A percentile compares a stretch with the other conserved stretches of the same genome.
Conservation (phyloP, 2,329 filamentous ascomycete genomes). For the Coniochaeta sp. region DNA sequence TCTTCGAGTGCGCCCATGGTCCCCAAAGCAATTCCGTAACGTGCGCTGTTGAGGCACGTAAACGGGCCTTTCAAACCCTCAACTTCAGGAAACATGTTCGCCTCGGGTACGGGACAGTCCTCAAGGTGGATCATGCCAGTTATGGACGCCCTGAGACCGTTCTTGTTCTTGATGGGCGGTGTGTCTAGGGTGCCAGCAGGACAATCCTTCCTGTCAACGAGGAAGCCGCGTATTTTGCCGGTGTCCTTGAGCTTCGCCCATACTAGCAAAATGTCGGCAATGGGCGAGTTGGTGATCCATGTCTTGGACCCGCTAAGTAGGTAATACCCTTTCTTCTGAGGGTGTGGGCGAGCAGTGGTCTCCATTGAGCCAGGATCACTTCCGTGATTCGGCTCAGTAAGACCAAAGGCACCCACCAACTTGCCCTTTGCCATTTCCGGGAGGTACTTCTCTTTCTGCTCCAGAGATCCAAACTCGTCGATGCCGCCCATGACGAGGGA, state of each 20-base stretch:
- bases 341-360: slow-evolving; percentile 68
- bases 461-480: slow-evolving; percentile 69
- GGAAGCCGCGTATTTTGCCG: slow-evolving; percentile 88
- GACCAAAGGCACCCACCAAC: slow-evolving; percentile 70
- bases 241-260: slow-evolving; percentile 92
- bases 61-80: slow-evolving; percentile 87
- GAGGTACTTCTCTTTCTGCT: slow-evolving; percentile 74
- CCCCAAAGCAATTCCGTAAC: slow-evolving; percentile 90
- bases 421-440: slow-evolving; percentile 71
- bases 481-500: slow-evolving; percentile 83
- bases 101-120: slow-evolving; percentile 76
- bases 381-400: slow-evolving; percentile 85
- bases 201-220: slow-evolving; percentile 78
- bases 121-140: slow-evolving; percentile 98
- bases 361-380: slow-evolving; percentile 84
- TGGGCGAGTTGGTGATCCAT: slow-evolving; percentile 88
- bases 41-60: slow-evolving; percentile 85
- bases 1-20: slow-evolving; percentile 93
- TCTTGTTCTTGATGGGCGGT: slow-evolving; percentile 90
- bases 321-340: slow-evolving; percentile 69
- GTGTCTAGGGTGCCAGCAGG: slow-evolving; percentile 86
- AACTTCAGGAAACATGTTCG: slow-evolving; percentile 89
- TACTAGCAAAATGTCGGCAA: slow-evolving; percentile 71
- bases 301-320: slow-evolving; percentile 72
- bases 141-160: slow-evolving; percentile 82